Conservation (phyloP, 306 rosid species). For the Alnus glutinosa region DNA sequence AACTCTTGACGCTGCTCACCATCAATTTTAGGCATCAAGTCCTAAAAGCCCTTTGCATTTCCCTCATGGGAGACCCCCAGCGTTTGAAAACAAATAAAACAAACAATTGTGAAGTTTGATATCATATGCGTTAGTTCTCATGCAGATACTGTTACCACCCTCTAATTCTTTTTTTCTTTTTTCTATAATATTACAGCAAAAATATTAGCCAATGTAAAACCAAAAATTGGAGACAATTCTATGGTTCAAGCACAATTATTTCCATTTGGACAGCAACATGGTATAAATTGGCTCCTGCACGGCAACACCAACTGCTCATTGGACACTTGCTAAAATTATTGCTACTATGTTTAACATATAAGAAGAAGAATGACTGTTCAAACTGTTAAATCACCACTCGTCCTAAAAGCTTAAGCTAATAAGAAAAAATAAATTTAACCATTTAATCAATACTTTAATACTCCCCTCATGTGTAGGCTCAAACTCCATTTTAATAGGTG, state of each 20-base stretch:
- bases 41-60: too few relatives aligned
- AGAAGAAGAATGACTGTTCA: too few relatives aligned
- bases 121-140: not conserved
- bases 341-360: not conserved
- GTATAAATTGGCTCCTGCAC: not conserved
- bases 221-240: not conserved
- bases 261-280: not conserved
- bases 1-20: too few relatives aligned
- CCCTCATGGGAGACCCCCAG: too few relatives aligned
- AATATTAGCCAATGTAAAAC: not conserved
- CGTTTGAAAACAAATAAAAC: not conserved
- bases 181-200: not conserved
- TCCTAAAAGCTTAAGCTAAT: too few relatives aligned
- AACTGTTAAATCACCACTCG: too few relatives aligned
- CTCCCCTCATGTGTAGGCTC: too few relatives aligned
- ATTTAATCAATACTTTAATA: too few relatives aligned
- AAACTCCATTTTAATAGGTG: too few relatives aligned
- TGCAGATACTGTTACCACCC: not conserved
- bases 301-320: slow-evolving; percentile 3
- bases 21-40: too few relatives aligned
- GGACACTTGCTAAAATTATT: not conserved
- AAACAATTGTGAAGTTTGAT: not conserved
- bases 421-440: too few relatives aligned
- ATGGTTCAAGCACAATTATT: not conserved
- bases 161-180: not conserved